Percentiles rank a stretch among this genome's conserved stretches.
phyloP scores from a whole-genome alignment of 83 land plant species.

The Isoetes engelmannii region DNA sequence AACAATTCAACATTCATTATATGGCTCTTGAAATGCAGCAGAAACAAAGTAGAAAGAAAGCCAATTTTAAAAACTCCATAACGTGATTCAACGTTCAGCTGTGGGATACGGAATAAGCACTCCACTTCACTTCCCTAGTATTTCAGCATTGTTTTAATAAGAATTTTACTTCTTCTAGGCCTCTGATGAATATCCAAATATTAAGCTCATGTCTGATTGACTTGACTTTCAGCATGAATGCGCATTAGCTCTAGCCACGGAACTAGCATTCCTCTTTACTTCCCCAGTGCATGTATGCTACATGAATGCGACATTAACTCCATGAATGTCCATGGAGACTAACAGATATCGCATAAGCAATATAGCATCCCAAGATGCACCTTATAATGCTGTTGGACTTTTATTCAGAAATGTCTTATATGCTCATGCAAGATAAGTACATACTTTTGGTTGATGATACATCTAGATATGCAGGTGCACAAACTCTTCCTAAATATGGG shows the following conservation, averaged over 20 bases:
- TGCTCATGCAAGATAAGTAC: background rate
- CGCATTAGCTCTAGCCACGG: too few species aligned
- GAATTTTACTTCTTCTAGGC: too few species aligned
- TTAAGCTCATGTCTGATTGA: too few species aligned
- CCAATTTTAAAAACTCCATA: background rate
- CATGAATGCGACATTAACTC: too few species aligned
- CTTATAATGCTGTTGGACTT: background rate
- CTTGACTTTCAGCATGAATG: too few species aligned
- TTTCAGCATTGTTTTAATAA: too few species aligned
- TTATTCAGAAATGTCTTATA: too few species aligned
- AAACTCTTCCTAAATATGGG: conserved; percentile 73
- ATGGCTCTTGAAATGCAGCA: background rate
- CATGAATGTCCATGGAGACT: background rate
- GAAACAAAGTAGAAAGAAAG: background rate
- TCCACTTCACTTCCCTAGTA: background rate
- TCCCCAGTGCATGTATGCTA: too few species aligned
- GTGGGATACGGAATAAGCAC: background rate
- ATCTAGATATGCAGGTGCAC: conserved; percentile 42
- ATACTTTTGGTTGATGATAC: background rate
- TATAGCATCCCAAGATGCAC: background rate
- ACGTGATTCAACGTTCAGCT: background rate
- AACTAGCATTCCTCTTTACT: too few species aligned
- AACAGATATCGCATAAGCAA: background rate
- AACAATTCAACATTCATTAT: background rate
- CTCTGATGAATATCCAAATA: too few species aligned